Base-by-base conservation (phyloP, 352 stramenopile genomes). In the Phytophthora sp. region DNA sequence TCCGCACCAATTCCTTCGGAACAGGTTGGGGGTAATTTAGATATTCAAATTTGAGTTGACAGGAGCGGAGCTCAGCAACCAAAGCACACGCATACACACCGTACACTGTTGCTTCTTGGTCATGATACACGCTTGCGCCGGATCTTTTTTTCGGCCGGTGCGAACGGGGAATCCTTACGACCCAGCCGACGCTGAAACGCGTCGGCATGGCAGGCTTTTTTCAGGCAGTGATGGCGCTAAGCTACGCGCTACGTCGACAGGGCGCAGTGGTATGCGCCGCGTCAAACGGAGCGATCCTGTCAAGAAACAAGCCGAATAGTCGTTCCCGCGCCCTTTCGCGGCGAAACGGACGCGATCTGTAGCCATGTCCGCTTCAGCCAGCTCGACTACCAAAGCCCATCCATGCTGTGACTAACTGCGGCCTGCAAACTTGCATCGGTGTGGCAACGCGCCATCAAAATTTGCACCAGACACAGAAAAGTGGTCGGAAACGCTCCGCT, bases 251-350 rank as follows among this genome's bases (percentile, higher is more conserved):
- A 39, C 18, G 44, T 47, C 24, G 20, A 56, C 33, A n/a, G n/a
- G n/a, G 20, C 38, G 16, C 35, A 39, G 53, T 58, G 64, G 46
- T 55, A 62, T 45, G 18, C 23, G 13, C 16, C n/a, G 26, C 26
- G 36, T 59, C 66, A 71, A 74, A 67, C 56, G 61, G 23, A 66
- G 39, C 60, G 57, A 1, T 0, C n/a, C 31, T 26, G 26, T 56
- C 26, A 70, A 54, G 18, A 70, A 63, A 74, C 66, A 65, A 66
- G 66, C 55, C 66, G 16, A 65, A 27, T 38, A 54, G 66, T 24
- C 53, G 65, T 23, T 57, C 35, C 16, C 31, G 54, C 61, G 61
- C 15, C 66, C 41, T 50, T 74, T 74, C 26, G 26, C 18, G 4
- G 1, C 36, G 44, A 50, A 63, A 66, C 61, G 18, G 54, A n/a